Conservation (phyloP, 2,329 filamentous ascomycete genomes). For the Parasarocladium wereldwijsianum region DNA sequence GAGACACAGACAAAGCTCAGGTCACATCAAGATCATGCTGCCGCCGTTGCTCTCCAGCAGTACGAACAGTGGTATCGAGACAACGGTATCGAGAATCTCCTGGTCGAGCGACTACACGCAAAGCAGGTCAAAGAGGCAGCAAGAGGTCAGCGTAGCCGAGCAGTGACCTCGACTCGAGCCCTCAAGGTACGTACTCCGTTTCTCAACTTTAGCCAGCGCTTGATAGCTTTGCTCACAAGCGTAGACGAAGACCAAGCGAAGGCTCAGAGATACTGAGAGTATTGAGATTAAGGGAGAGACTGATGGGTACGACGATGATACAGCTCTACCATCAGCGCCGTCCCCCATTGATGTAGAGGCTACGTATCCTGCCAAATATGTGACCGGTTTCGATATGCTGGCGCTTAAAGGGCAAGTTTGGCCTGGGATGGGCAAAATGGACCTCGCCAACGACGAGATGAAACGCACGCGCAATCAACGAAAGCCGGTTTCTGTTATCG, state of each 20-base stretch:
- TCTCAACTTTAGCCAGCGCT: not conserved
- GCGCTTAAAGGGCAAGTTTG: constrained; percentile 57
- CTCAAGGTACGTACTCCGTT: not conserved
- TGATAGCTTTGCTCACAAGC: not conserved
- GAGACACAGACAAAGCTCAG: constrained; percentile 70
- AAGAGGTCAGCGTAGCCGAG: constrained; percentile 33
- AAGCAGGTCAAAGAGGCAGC: constrained; percentile 54
- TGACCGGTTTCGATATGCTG: constrained; percentile 14
- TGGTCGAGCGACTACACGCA: constrained; percentile 62
- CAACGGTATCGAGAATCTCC: constrained; percentile 55
- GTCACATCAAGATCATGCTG: constrained; percentile 50
- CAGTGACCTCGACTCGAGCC: constrained; percentile 1
- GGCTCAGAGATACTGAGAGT: constrained; percentile 5
- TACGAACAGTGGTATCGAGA: constrained; percentile 70
- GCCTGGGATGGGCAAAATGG: constrained; percentile 71
- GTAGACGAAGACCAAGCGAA: not conserved
- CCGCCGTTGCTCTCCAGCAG: constrained; percentile 44
- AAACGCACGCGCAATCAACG: constrained; percentile 64
- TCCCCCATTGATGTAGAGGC: constrained; percentile 14
- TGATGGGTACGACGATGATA: constrained; percentile 12
- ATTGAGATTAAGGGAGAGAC: constrained; percentile 15
- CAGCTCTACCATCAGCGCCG: constrained; percentile 14
- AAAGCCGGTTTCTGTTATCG: constrained; percentile 58
- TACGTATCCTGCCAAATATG: constrained; percentile 4
- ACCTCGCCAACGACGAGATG: constrained; percentile 60